Percentiles rank a stretch among this genome's conserved stretches.
Conservation (phyloP, 768 basidiomycete genomes). For the Lactarius vividus region DNA sequence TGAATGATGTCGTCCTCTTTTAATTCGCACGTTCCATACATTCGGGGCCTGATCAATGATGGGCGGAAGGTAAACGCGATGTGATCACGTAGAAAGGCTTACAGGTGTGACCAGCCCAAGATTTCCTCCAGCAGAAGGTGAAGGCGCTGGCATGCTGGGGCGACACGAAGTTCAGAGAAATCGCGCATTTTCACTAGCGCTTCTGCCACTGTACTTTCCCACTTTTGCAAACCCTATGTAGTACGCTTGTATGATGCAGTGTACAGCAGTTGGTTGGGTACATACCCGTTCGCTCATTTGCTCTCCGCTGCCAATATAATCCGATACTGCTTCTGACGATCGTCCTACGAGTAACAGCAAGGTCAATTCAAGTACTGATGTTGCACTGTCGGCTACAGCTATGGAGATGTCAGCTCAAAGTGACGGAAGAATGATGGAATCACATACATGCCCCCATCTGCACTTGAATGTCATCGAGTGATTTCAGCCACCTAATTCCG, state of each 20-base stretch:
- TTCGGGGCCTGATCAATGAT: slow-evolving; percentile 45
- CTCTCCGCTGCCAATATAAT: slow-evolving; percentile 75
- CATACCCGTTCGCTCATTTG: slow-evolving; percentile 79
- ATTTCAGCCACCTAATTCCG: slow-evolving; percentile 69
- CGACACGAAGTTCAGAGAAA: slow-evolving; percentile 63
- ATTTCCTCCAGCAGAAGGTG: slow-evolving; percentile 76
- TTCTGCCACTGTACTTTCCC: slow-evolving; percentile 73
- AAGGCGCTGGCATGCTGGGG: slow-evolving; percentile 73
- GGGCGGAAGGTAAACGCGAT: slow-evolving; percentile 14
- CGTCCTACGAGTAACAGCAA: slow-evolving; percentile 67
- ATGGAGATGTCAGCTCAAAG: not conserved
- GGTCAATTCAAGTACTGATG: slow-evolving; percentile 70
- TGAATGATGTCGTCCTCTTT: slow-evolving; percentile 45
- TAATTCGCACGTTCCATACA: slow-evolving; percentile 56
- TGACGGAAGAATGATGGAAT: slow-evolving; percentile 39
- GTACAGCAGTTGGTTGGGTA: slow-evolving; percentile 6
- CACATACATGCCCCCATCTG: slow-evolving; percentile 52
- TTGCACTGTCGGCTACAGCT: slow-evolving; percentile 48
- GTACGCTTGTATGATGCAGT: not conserved
- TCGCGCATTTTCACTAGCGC: slow-evolving; percentile 72
- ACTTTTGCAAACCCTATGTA: slow-evolving; percentile 71
- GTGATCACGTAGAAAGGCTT: slow-evolving; percentile 34
- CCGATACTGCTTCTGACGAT: slow-evolving; percentile 64
- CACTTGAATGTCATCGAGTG: slow-evolving; percentile 57
- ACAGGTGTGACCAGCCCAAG: slow-evolving; percentile 76